Percentiles rank a stretch among this genome's conserved stretches.
Evolutionary conservation across 306 rosid species (phyloP).

Genomic region (Leucaena leucocephala): DNA sequence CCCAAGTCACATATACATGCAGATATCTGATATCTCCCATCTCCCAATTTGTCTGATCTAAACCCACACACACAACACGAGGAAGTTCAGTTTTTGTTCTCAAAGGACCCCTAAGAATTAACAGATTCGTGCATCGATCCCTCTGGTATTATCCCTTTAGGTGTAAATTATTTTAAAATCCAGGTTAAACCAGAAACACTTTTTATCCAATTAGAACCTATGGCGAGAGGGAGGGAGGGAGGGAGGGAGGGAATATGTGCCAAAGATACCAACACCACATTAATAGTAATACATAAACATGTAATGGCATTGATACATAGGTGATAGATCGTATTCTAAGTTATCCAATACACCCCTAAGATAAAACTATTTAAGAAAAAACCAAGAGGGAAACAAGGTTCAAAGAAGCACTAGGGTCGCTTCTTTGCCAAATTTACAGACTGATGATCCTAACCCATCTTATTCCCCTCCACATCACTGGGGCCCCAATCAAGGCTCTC

Average conservation of each 20-base stretch:
- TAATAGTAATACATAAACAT: conserved; percentile 20
- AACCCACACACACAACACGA: not conserved
- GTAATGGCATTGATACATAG: conserved; percentile 29
- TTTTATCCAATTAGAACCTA: not conserved
- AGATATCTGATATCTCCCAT: not conserved
- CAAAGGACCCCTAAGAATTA: not conserved
- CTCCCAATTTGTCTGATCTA: not conserved
- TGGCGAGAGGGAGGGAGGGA: not conserved
- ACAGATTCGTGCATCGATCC: not conserved
- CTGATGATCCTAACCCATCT: conserved; percentile 25
- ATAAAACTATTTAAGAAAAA: not conserved
- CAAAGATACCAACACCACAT: conserved; percentile 13
- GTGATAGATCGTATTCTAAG: not conserved
- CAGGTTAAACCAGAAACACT: not conserved
- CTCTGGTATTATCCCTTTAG: too few species aligned
- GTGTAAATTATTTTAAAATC: too few species aligned
- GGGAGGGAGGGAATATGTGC: not conserved
- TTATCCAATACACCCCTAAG: conserved; percentile 36
- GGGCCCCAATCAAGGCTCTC: not conserved
- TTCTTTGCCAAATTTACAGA: conserved; percentile 48
- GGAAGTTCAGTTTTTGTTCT: not conserved
- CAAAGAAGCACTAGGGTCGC: conserved; percentile 22
- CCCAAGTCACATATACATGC: not conserved
- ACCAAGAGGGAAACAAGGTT: not conserved
- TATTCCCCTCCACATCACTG: not conserved